Evolutionary conservation across 1,284 basidiomycete species (phyloP).

Genomic region (Rhodotorula sp.): DNA sequence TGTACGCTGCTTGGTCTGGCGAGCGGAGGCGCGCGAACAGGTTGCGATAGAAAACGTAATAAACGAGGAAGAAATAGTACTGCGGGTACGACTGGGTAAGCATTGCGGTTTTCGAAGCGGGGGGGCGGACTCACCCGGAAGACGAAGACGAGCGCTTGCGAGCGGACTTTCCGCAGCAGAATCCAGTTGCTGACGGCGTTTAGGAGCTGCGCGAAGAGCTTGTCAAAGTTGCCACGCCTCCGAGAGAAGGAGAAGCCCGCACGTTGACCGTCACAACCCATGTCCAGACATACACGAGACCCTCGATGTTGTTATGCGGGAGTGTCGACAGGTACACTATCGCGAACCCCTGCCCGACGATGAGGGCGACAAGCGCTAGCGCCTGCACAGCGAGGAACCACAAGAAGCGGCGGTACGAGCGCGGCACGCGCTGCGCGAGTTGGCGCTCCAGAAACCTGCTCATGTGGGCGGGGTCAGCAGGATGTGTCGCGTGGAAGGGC

Average conservation of each 20-base stretch:
- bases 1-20: constrained; percentile 54
- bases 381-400: constrained; percentile 61
- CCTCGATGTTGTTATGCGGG: constrained; percentile 60
- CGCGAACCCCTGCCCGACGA: constrained; percentile 62
- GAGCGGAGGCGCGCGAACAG: constrained; percentile 51
- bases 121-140: constrained; percentile 46
- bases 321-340: constrained; percentile 59
- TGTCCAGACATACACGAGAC: constrained; percentile 60
- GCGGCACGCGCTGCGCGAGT: constrained; percentile 56
- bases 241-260: neutral
- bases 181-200: constrained; percentile 57
- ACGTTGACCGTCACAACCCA: constrained; percentile 56
- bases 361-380: constrained; percentile 57
- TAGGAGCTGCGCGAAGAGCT: constrained; percentile 47
- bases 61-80: constrained; percentile 34
- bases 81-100: too few species aligned
- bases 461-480: neutral
- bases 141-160: constrained; percentile 58
- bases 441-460: constrained; percentile 55
- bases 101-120: neutral
- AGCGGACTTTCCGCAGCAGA: constrained; percentile 57
- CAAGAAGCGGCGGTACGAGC: constrained; percentile 59
- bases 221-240: too few species aligned
- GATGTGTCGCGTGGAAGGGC: neutral
- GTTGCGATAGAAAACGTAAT: constrained; percentile 54